Evolutionary conservation across 345 rosid genomes (phyloP).

Genomic region (Lepidium didymum): DNA sequence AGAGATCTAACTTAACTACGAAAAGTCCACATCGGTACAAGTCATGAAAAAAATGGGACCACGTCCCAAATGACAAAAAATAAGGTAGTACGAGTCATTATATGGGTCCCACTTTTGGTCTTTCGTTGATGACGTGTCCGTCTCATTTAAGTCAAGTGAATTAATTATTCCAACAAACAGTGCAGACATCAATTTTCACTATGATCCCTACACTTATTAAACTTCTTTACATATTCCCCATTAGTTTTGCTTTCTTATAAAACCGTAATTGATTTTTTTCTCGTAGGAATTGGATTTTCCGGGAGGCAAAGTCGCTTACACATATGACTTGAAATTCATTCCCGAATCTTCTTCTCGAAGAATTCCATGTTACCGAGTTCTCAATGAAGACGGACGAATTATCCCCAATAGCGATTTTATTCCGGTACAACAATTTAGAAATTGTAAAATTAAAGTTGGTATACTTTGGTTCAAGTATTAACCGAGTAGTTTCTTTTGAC

Average conservation of each 20-base stretch:
- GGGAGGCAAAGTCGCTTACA: conserved; percentile 61
- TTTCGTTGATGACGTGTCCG: not conserved
- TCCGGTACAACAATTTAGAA: conserved; percentile 29
- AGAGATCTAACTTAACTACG: too few species aligned
- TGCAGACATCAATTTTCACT: not conserved
- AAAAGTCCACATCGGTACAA: not conserved
- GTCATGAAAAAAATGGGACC: not conserved
- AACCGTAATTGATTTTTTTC: not conserved
- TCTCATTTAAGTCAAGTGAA: not conserved
- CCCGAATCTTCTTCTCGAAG: conserved; percentile 33
- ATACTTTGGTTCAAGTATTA: not conserved
- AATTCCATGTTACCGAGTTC: conserved; percentile 60
- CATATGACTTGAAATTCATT: conserved; percentile 45
- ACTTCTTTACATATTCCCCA: not conserved
- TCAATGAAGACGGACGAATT: conserved; percentile 39
- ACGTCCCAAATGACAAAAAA: too few species aligned
- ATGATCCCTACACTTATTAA: not conserved
- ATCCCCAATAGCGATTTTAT: conserved; percentile 17
- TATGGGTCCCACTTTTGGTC: not conserved
- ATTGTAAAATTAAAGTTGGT: not conserved
- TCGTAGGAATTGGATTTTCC: conserved; percentile 61
- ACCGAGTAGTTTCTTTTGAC: not conserved
- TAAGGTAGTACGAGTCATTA: not conserved
- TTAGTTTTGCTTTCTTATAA: not conserved
- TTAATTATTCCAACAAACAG: not conserved